Conservation (phyloP, 2,329 filamentous ascomycete species). For the Rhexocercosporidium sp. region DNA sequence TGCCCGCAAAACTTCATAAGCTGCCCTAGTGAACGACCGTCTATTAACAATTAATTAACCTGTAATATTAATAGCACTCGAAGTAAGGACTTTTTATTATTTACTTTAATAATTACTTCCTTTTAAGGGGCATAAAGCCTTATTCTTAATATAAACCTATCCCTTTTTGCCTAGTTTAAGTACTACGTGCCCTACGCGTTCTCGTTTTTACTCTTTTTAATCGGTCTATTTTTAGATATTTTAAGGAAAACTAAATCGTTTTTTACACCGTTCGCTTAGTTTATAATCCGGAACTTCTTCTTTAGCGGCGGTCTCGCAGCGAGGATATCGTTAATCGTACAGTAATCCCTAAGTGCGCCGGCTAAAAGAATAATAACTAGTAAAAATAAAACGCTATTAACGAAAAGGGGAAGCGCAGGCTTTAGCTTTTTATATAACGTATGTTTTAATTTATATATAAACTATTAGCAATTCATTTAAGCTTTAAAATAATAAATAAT, state of each 20-base stretch:
- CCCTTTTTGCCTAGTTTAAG: conserved; percentile 26
- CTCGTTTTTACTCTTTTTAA: conserved; percentile 27
- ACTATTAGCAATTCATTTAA: conserved; percentile 21
- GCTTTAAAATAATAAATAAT: conserved; percentile 16
- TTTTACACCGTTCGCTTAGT: conserved; percentile 15
- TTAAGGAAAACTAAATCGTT: conserved; percentile 20
- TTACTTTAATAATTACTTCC: conserved; percentile 21
- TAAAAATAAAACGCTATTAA: conserved; percentile 24
- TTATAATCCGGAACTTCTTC: conserved; percentile 23
- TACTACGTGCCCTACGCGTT: conserved; percentile 19
- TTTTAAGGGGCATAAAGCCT: conserved; percentile 15
- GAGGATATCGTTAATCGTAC: conserved; percentile 20
- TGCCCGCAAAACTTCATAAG: conserved; percentile 24
- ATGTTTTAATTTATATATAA: conserved; percentile 26
- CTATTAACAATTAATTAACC: conserved; percentile 26
- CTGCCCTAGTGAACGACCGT: conserved; percentile 23
- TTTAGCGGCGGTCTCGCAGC: conserved; percentile 14
- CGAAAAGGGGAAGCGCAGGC: conserved; percentile 21
- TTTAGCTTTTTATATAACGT: conserved; percentile 24
- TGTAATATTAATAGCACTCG: too few species aligned
- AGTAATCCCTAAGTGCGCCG: conserved; percentile 22
- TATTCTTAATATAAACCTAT: conserved; percentile 20
- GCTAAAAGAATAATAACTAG: conserved; percentile 25
- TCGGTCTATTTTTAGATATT: conserved; percentile 22
- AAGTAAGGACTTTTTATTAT: conserved; percentile 21